Evolutionary conservation across 495 filamentous ascomycete genomes (phyloP).

Genomic region (Talaromyces wortmannii): DNA sequence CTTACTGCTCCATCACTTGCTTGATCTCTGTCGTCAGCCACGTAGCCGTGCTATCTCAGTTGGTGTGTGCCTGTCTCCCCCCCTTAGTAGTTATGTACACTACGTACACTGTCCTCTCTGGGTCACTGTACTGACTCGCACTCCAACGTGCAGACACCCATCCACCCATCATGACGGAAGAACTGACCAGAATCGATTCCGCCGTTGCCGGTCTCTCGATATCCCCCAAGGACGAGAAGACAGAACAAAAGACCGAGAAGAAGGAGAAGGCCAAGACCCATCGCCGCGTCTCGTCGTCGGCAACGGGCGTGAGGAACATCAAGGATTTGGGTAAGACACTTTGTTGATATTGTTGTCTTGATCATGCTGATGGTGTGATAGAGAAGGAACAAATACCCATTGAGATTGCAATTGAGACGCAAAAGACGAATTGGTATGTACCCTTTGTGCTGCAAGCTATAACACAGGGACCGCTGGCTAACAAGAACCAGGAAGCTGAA

Average conservation of each 20-base stretch:
- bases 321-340: constrained; percentile 67
- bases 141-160: not conserved
- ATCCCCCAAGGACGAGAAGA: constrained; percentile 56
- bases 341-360: not conserved
- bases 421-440: constrained; percentile 81
- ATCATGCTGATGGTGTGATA: constrained; percentile 20
- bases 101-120: not conserved
- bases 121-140: not conserved
- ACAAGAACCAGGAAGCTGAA: constrained; percentile 72
- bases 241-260: constrained; percentile 15
- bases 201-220: constrained; percentile 72
- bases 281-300: constrained; percentile 60
- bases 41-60: no score
- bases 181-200: constrained; percentile 79
- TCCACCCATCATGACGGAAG: constrained; percentile 50
- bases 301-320: constrained; percentile 70
- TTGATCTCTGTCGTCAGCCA: not conserved
- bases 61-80: not conserved
- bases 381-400: constrained; percentile 70
- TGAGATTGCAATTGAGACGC: constrained; percentile 78
- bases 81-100: not conserved
- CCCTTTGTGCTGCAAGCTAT: not conserved
- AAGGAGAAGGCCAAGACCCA: constrained; percentile 47
- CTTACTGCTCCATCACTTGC: not conserved
- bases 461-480: not conserved